Evolutionary conservation across 805 yeast genomes (phyloP), one percentile per base, ranked within the genome.

Genomic region (Saturnispora besseyi): DNA sequence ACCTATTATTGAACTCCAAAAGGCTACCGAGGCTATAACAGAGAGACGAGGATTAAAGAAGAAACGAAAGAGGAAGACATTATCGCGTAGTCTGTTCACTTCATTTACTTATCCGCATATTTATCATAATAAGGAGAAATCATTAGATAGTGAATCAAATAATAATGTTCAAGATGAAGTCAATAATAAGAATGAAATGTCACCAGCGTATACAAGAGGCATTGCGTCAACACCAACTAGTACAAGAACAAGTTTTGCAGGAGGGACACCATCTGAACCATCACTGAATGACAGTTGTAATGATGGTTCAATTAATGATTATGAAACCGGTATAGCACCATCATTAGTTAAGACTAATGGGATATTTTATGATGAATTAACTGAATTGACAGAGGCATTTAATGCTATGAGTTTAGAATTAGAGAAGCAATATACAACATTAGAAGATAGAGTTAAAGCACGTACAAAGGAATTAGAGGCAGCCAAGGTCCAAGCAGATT

Each of bases 331-430:
- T 29, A 53, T 52, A 9, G 49, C 59, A 9, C 61, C 64, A 11
- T 57, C 63, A 1, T 48, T 64, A 7, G 61, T 61, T 21, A 54
- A 54, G 18, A 55, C 62, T 2, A 59, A 53, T 37, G 63, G 81
- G 42, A 57, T 82, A 28, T 78, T 85, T 59, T 72, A 78, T 41
- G 97, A 93, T 69, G 99, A 91, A 66, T 72, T 91, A 42, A 84
- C 91, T 0, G 96, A 89, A 58, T 70, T 91, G 30, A 82, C 95
- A 0, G 90, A 83, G 34, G 91, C 96, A 0, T 91, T 90, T 66
- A 89, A 90, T 59, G 82, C 83, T 21, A 89, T 91, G 97, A 82
- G 95, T 3, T 87, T 83, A 59, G 96, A 87, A 59, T 72, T 91
- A 33, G 87, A 87, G 52, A 75, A 79, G 52, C 97, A 91, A 63